phyloP scores from a whole-genome alignment of 306 rosid species.

The Erythrophleum fordii region DNA sequence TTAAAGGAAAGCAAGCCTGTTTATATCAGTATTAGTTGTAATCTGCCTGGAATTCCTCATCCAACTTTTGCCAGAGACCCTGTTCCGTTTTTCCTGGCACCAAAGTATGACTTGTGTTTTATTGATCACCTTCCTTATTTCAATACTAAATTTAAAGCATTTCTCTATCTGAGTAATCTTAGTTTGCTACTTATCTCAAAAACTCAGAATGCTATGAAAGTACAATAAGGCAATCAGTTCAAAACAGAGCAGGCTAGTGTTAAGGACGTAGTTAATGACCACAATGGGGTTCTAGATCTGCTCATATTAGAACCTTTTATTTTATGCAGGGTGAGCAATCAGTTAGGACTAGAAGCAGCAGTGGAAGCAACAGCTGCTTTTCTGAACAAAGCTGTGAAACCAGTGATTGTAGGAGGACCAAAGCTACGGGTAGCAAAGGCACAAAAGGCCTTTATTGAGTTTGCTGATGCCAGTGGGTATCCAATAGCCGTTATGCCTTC shows the following conservation, averaged over 20 bases:
- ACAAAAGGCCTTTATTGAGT: conserved; percentile 53
- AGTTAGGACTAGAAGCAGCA: conserved; percentile 62
- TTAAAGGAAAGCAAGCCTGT: conserved; percentile 65
- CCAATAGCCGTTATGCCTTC: conserved; percentile 69
- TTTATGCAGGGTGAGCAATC: conserved; percentile 53
- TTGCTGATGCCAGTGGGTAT: conserved; percentile 61
- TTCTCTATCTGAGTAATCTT: background rate
- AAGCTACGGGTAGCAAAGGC: conserved; percentile 60
- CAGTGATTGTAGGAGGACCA: conserved; percentile 63
- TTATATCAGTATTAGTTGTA: conserved; percentile 60
- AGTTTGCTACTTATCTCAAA: no score
- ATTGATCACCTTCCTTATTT: background rate
- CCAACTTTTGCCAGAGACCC: conserved; percentile 64
- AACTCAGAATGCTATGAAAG: no score
- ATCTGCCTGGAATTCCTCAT: conserved; percentile 54
- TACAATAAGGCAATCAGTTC: no score
- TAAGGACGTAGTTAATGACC: no score
- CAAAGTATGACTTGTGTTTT: conserved; percentile 41
- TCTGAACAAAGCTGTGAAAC: conserved; percentile 65
- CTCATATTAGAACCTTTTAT: background rate
- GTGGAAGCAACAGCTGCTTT: conserved; percentile 66
- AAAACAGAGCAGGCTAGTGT: no score
- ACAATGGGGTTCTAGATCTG: background rate
- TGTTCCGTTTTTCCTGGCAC: conserved; percentile 56
- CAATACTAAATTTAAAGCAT: no score